These are phyloP conservation scores for Ramichloridium luteum DNA, from an alignment of 2,329 filamentous ascomycete genomes.

Conservation along the genomic window DNA sequence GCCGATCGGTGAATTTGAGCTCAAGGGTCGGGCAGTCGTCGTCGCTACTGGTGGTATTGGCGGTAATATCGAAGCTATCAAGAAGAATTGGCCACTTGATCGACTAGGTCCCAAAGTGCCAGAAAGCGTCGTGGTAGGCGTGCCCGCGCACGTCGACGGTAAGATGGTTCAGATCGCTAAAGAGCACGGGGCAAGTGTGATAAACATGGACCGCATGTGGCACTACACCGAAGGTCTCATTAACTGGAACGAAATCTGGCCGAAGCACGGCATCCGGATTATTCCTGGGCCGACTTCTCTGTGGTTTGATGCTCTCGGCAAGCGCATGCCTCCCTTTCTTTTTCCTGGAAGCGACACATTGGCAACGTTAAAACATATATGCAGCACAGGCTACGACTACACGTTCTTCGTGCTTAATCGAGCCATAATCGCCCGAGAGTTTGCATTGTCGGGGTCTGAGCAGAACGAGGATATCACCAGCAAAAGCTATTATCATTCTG, in stretches of 20 bases:
- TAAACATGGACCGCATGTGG: constrained; percentile 55
- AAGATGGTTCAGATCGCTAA: constrained; percentile 49
- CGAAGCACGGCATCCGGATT: constrained; percentile 47
- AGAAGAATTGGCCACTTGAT: constrained; percentile 45
- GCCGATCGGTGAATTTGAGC: constrained; percentile 40
- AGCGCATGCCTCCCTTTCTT: constrained; percentile 44
- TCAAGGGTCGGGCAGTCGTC: constrained; percentile 41
- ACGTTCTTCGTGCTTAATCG: constrained; percentile 51
- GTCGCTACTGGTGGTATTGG: constrained; percentile 49
- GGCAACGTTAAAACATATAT: constrained; percentile 47
- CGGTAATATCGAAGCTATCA: constrained; percentile 49
- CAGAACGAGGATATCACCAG: constrained; percentile 49
- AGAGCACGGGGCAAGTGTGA: constrained; percentile 39
- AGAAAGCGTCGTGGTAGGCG: constrained; percentile 45
- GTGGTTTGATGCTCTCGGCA: constrained; percentile 50
- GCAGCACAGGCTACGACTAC: constrained; percentile 49
- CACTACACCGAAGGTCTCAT: constrained; percentile 52
- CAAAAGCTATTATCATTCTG: constrained; percentile 42
- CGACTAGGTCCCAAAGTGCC: constrained; percentile 46
- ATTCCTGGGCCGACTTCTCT: constrained; percentile 49
- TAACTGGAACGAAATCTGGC: constrained; percentile 54
- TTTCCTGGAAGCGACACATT: constrained; percentile 48
- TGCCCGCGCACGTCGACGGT: constrained; percentile 53
- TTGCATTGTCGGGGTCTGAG: constrained; percentile 50
- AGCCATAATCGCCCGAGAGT: constrained; percentile 48